phyloP scores from a whole-genome alignment of 768 basidiomycete species.

The Stropharia rugosoannulata region DNA sequence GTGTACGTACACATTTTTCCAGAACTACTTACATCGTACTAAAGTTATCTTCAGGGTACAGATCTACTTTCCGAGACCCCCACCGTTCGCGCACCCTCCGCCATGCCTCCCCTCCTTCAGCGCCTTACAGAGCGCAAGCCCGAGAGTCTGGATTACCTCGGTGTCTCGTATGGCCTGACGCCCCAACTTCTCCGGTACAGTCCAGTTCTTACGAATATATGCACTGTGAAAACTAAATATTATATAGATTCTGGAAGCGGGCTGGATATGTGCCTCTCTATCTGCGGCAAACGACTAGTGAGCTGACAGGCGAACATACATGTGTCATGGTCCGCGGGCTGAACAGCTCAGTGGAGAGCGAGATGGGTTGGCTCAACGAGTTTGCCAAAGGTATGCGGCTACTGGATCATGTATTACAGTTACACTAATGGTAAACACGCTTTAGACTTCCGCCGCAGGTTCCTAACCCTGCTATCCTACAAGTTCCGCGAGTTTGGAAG shows the following conservation, averaged over 20 bases:
- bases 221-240: conserved; percentile 1
- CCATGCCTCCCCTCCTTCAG: conserved; percentile 93
- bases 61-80: conserved; percentile 78
- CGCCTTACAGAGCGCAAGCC: conserved; percentile 88
- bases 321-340: conserved; percentile 93
- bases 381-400: conserved; percentile 72
- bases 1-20: conserved; percentile 25
- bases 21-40: not conserved
- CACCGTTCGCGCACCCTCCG: conserved; percentile 63
- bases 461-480: conserved; percentile 86
- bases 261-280: conserved; percentile 91
- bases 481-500: conserved; percentile 94
- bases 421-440: not conserved
- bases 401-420: not conserved
- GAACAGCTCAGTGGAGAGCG: conserved; percentile 59
- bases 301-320: conserved; percentile 94
- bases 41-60: conserved; percentile 24
- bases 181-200: conserved; percentile 72
- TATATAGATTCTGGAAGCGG: conserved; percentile 88
- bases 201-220: not conserved
- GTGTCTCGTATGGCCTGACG: conserved; percentile 95
- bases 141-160: conserved; percentile 89
- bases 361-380: conserved; percentile 82
- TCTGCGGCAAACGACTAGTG: conserved; percentile 89
- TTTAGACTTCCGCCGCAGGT: conserved; percentile 88